These are phyloP conservation scores for Trichoderma atroviride DNA, from an alignment of 2,329 filamentous ascomycete species.

Conservation along the genomic window DNA sequence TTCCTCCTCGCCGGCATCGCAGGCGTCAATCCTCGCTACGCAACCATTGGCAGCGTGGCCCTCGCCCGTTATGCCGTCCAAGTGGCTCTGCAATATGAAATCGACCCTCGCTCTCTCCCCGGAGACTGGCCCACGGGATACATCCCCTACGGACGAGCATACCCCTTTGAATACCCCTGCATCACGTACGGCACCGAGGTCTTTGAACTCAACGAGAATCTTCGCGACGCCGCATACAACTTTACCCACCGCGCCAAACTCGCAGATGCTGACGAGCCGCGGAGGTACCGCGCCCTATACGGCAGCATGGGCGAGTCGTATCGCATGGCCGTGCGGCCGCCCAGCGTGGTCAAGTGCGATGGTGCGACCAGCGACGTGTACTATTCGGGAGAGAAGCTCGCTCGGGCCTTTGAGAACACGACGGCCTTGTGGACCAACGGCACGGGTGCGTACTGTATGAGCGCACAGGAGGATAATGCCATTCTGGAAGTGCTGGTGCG, in stretches of 20 bases:
- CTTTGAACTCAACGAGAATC: conserved; percentile 63
- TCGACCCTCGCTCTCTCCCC: conserved; percentile 70
- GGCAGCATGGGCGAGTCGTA: conserved; percentile 45
- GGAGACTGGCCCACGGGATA: conserved; percentile 68
- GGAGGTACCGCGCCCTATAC: conserved; percentile 59
- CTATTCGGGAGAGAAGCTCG: conserved; percentile 63
- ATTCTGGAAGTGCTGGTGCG: conserved; percentile 67
- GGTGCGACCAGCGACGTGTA: conserved; percentile 73
- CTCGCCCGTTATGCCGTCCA: conserved; percentile 72
- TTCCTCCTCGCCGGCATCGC: conserved; percentile 74
- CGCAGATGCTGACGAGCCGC: conserved; percentile 52
- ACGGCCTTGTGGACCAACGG: conserved; percentile 68
- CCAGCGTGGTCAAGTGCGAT: conserved; percentile 66
- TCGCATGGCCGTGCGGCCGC: conserved; percentile 48
- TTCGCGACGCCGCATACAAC: conserved; percentile 55
- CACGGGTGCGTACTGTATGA: conserved; percentile 68
- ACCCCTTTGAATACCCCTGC: conserved; percentile 59
- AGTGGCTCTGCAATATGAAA: conserved; percentile 75
- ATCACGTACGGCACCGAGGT: conserved; percentile 70
- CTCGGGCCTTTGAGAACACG: conserved; percentile 66
- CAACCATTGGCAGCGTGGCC: conserved; percentile 67
- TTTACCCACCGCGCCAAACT: conserved; percentile 57
- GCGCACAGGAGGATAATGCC: conserved; percentile 73
- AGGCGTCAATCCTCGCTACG: conserved; percentile 70
- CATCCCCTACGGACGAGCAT: conserved; percentile 61